These are phyloP conservation scores for Binderoboletus segoi DNA, from an alignment of 1,284 basidiomycete species.

Conservation along the genomic window DNA sequence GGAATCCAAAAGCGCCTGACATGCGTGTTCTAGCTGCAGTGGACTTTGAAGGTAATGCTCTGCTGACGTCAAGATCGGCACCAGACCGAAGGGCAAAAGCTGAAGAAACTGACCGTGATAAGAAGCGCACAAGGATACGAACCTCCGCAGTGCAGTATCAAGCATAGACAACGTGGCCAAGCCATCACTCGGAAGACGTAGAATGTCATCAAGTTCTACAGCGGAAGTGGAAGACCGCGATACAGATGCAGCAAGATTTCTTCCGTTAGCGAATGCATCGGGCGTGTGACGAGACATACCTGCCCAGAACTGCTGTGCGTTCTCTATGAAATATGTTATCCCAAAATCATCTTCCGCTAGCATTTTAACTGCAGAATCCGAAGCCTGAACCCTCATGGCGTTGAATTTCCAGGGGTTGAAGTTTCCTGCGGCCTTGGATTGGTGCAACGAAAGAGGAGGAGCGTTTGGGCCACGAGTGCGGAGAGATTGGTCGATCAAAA, in stretches of 20 bases:
- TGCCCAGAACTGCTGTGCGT: constrained; percentile 83
- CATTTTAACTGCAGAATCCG: constrained; percentile 20
- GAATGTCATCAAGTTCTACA: constrained; percentile 83
- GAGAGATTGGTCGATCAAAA: neutral
- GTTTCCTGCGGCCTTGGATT: too few species aligned
- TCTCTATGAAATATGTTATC: constrained; percentile 80
- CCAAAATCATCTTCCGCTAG: constrained; percentile 47
- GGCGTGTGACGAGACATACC: constrained; percentile 51
- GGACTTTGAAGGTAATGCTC: constrained; percentile 82
- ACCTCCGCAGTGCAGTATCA: constrained; percentile 77
- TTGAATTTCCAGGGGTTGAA: neutral
- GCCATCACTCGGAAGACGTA: constrained; percentile 63
- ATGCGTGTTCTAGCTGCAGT: constrained; percentile 81
- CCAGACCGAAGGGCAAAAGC: constrained; percentile 8
- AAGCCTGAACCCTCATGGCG: constrained; percentile 20
- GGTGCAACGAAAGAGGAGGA: constrained; percentile 7
- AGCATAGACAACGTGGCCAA: constrained; percentile 69
- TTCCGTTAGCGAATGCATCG: constrained; percentile 7
- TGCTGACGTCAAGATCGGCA: constrained; percentile 35
- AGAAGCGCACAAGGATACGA: constrained; percentile 74
- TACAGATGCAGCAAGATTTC: constrained; percentile 4
- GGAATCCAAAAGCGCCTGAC: constrained; percentile 71
- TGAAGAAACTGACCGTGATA: constrained; percentile 73
- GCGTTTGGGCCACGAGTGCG: neutral
- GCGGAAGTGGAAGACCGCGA: neutral